Percentiles rank a stretch among this genome's conserved stretches.
Conservation (phyloP, 2,329 filamentous ascomycete genomes). For the Tolypocladium sp. region DNA sequence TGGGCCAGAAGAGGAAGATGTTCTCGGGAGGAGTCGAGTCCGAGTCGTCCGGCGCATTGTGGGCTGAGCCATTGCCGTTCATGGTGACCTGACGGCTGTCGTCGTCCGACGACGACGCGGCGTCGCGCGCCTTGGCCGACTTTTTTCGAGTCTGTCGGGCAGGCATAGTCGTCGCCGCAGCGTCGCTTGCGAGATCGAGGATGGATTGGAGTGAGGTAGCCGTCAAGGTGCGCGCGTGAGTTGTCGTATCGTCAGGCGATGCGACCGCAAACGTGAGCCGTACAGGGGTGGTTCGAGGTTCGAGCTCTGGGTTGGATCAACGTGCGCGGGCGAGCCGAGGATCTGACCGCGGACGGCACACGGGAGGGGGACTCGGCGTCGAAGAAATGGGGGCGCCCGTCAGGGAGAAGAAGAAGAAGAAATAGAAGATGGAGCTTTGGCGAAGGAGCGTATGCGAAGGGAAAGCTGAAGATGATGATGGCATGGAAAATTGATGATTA, state of each 20-base stretch:
- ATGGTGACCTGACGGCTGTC: constrained; percentile 17
- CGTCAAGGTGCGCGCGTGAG: neutral
- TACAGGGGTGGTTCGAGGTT: neutral
- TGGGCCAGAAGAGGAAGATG: constrained; percentile 74
- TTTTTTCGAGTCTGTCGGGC: constrained; percentile 28
- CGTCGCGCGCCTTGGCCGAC: constrained; percentile 23
- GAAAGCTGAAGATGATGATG: neutral
- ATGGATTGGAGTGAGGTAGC: neutral
- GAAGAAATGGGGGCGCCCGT: neutral
- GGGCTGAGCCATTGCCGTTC: constrained; percentile 37
- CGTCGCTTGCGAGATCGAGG: neutral
- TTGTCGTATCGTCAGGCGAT: neutral
- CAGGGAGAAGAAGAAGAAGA: neutral
- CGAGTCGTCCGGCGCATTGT: constrained; percentile 22
- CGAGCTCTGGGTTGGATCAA: neutral
- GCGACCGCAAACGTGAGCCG: neutral
- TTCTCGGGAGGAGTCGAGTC: constrained; percentile 49
- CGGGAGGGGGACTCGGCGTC: neutral
- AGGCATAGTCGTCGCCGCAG: constrained; percentile 21
- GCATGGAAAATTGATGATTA: constrained; percentile 3
- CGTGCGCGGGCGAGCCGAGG: neutral
- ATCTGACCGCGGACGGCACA: neutral
- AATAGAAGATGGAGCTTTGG: neutral
- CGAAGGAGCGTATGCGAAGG: constrained; percentile 17
- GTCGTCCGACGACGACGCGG: constrained; percentile 17